These are phyloP conservation scores for Leptosphaerulina australis DNA, from an alignment of 2,329 filamentous ascomycete genomes.

Conservation along the genomic window DNA sequence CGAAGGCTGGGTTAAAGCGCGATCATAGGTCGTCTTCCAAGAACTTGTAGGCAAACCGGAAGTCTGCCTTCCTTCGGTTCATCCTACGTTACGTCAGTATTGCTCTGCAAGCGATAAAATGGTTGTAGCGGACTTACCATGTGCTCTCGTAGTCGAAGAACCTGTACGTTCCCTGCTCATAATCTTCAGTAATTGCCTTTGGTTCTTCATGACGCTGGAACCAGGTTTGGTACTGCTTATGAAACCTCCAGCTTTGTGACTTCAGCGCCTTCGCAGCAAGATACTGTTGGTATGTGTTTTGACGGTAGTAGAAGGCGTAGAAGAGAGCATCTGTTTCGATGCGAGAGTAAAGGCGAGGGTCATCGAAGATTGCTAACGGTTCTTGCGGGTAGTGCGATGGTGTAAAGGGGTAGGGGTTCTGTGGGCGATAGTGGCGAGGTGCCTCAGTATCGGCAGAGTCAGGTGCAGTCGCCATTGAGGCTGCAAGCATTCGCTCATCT, in stretches of 20 bases:
- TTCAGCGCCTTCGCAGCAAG: constrained; percentile 96
- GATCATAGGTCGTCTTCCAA: constrained; percentile 84
- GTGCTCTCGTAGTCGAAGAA: constrained; percentile 99
- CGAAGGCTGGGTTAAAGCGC: neutral
- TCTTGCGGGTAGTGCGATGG: constrained; percentile 89
- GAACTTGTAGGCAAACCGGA: constrained; percentile 98
- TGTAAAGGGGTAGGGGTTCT: constrained; percentile 74
- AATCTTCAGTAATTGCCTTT: constrained; percentile 98
- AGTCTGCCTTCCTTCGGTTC: constrained; percentile 96
- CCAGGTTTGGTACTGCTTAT: constrained; percentile 99
- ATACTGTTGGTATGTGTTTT: constrained; percentile 94
- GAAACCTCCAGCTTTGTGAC: constrained; percentile 97
- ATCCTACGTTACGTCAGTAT: constrained; percentile 69
- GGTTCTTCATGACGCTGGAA: constrained; percentile 98
- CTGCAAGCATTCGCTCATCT: constrained; percentile 75
- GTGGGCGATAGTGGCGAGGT: constrained; percentile 82
- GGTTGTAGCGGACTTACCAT: constrained; percentile 65
- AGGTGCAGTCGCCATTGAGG: constrained; percentile 75
- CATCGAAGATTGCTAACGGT: constrained; percentile 88
- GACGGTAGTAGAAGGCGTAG: constrained; percentile 99
- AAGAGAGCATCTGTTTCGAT: constrained; percentile 97
- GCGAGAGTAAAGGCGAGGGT: constrained; percentile 82
- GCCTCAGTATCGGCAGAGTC: constrained; percentile 80
- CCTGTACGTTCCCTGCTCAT: constrained; percentile 96
- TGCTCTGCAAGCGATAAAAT: neutral